Evolutionary conservation across 768 basidiomycete genomes (phyloP), one percentile per base, ranked within the genome.

Genomic region (Lactifluus subvellereus): DNA sequence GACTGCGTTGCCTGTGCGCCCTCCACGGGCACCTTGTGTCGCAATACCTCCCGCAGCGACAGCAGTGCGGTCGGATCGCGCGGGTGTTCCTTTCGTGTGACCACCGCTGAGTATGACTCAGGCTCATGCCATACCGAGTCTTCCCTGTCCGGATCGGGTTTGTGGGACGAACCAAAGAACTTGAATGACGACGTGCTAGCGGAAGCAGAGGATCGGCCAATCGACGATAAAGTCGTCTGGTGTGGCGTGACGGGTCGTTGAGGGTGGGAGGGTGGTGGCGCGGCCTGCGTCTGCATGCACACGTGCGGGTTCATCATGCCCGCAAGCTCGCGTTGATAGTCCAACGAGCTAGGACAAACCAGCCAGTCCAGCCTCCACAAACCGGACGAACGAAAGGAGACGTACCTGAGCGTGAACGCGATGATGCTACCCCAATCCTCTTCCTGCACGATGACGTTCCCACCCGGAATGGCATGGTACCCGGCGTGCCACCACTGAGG

Each of bases 341-440:
- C 87, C 2, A 73, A 49, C 0, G 87, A 83, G 66, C 87, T 89
- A 67, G 45, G 49, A 22, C 18, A 48, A 60, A 38, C 22, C 22
- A 2, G 10, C 57, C 52, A 32, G 69, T 52, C 30, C 55, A 53
- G 6, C 33, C 37, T 49, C 20, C 22, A 22, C 22, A 22, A 13
- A 14, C n/a, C 35, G 49, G 48, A 40, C 16, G 62, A 9, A 50
- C 27, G 10, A 48, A 10, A 32, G 27, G 27, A 20, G 38, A 70
- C 75, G 22, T 64, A 87, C 86, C 86, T 86, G 54, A 89, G 73
- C 8, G 87, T 88, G 72, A 86, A 89, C 6, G 88, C 84, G 66
- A 89, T 89, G 53, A 91, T 83, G 71, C 87, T 89, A 9, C 87
- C 87, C 87, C 84, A 87, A 71, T 89, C 87, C 68, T 82, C 78